Evolutionary conservation across 768 basidiomycete genomes (phyloP), one percentile per base, ranked within the genome.

Genomic region (Agaricus sinodeliciosus): DNA sequence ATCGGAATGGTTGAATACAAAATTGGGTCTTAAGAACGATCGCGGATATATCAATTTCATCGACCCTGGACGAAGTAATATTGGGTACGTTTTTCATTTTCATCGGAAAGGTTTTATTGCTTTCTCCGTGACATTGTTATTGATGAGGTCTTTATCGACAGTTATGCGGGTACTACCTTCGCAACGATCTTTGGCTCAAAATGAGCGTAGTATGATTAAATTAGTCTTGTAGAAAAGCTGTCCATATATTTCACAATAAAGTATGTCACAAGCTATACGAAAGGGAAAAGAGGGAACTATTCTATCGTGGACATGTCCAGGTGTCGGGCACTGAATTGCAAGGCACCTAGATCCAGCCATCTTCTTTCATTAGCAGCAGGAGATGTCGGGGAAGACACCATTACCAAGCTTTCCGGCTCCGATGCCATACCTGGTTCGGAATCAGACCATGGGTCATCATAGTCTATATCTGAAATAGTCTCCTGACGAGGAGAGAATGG

Each of bases 41-140:
- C 74, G 84, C 43, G 84, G 81, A 45, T 85, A 86, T 60, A 79
- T 87, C 60, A 63, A 68, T 2, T 82, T 77, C 67, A 60, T 68
- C 55, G 81, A 84, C 58, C 81, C 81, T 27, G 82, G 81, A 9
- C 66, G 71, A 26, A 72, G 63, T 9, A 60, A 73, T 61, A 56
- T 79, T 27, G 80, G 76, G 79, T 81, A 58, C 51, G 73, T 65
- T 11, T 2, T 31, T 31, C 31, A 11, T 7, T 11, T 31, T 11
- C 11, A 31, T 31, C 31, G 1, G 36, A 43, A 5, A 15, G 16
- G n/a, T 40, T 18, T 9, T 16, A n/a, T 12, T 2, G 22, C 16
- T 27, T 50, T 8, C 16, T 44, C 9, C 15, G 9, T 42, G 43
- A 22, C 40, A 27, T 4, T 2, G 12, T 31, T n/a, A 3, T 50